Evolutionary conservation across 306 rosid genomes (phyloP).

Genomic region (Chamaecrista fasciculata): DNA sequence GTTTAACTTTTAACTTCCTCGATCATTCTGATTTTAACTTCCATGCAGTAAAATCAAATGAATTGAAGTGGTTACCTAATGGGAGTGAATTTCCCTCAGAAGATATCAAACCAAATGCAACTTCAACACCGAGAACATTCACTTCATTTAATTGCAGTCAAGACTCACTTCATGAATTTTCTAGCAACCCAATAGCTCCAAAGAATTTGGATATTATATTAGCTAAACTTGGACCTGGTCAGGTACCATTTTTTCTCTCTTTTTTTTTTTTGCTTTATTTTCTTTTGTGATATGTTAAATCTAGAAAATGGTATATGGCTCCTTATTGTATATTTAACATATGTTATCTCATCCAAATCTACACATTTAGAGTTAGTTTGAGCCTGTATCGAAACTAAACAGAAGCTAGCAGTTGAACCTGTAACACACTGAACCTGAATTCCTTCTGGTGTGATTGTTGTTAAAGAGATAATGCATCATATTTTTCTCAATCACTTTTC

Average conservation of each 20-base stretch:
- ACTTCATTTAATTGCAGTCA: conserved; percentile 83
- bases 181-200: conserved; percentile 47
- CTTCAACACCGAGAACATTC: conserved; percentile 65
- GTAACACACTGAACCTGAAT: not conserved
- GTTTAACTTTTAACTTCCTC: not conserved
- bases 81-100: conserved; percentile 70
- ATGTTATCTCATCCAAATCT: not conserved
- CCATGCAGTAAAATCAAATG: conserved; percentile 67
- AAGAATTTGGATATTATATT: conserved; percentile 54
- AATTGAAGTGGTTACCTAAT: conserved; percentile 78
- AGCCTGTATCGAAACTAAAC: not conserved
- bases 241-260: conserved; percentile 54
- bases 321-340: not conserved
- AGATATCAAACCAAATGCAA: conserved; percentile 39
- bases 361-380: not conserved
- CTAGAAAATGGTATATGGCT: not conserved
- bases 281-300: not conserved
- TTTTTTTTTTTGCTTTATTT: not conserved
- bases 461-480: too few species aligned
- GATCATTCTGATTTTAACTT: conserved; percentile 1
- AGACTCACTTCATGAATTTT: conserved; percentile 62
- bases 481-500: too few species aligned
- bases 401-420: not conserved
- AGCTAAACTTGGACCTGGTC: conserved; percentile 81
- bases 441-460: not conserved